Base-by-base conservation (phyloP, 495 filamentous ascomycete species). In the Diplogelasinospora grovesii region DNA sequence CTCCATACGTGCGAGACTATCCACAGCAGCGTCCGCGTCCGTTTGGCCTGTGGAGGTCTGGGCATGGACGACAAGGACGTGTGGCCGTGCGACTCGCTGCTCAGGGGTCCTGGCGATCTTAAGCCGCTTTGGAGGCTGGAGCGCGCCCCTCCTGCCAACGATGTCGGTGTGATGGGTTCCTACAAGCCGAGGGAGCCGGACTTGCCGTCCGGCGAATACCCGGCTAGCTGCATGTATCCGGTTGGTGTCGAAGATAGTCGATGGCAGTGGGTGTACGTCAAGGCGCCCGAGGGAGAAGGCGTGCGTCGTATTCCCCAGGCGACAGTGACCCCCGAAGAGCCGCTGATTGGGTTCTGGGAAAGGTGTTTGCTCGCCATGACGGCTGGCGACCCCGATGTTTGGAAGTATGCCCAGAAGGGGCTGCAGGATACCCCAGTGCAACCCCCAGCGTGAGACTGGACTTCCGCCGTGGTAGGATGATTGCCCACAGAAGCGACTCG, bases 311-410 rank as follows among this genome's bases (percentile, higher is more conserved):
- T 58, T 22, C 57, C 57, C 13, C 48, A 56, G 27, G 13, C 25
- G 8, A 22, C 34, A 26, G 46, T 33, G 32, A 32, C 59, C 22
- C 42, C 40, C 0, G 57, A 63, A 50, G 59, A 63, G 46, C 57
- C 57, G 26, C 6, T 60, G 35, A 43, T 49, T 0, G 59, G 59
- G 10, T 59, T 53, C 23, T 61, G 58, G 59, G 59, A 63, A 31
- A 31, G 57, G 30, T 50, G 47, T 39, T 14, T 60, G 30, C 21
- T 60, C 36, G 41, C 24, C 0, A 24, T 60, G 47, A 37, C 43
- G 31, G 29, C 9, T 1, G 54, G 57, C 0, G 45, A 58, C 16
- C 26, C 35, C 28, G 59, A 63, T 36, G 54, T 60, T 8, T 63
- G 59, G 57, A 40, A 22, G 38, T 60, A 13, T 38, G 49, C 49